phyloP scores from a whole-genome alignment of 805 yeast species.

The Isabelozyma pseudorhagii region DNA sequence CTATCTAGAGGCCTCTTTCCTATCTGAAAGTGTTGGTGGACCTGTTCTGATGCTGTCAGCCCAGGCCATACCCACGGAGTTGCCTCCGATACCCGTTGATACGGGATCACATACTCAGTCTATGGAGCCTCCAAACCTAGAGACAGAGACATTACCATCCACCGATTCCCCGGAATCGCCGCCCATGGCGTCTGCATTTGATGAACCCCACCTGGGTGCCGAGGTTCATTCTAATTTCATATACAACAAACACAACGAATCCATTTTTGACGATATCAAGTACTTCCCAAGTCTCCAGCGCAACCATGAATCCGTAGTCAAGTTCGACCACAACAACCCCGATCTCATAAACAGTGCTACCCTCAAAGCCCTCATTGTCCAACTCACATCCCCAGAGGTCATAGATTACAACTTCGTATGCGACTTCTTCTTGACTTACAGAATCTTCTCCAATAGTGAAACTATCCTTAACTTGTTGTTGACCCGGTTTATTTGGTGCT shows the following conservation, averaged over 20 bases:
- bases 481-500: slow-evolving; percentile 71
- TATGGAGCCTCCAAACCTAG: too few species aligned
- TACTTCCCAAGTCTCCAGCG: slow-evolving; percentile 29
- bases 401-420: slow-evolving; percentile 76
- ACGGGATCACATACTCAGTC: too few species aligned
- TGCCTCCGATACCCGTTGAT: too few species aligned
- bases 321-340: slow-evolving; percentile 31
- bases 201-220: not conserved
- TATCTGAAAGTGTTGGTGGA: too few species aligned
- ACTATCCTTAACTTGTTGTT: slow-evolving; percentile 60
- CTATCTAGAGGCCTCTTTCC: too few species aligned
- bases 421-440: slow-evolving; percentile 82
- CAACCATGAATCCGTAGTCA: slow-evolving; percentile 20
- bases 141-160: too few species aligned
- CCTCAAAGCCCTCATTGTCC: slow-evolving; percentile 49
- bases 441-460: slow-evolving; percentile 61
- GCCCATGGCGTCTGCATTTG: not conserved
- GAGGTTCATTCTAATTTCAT: slow-evolving; percentile 17
- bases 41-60: too few species aligned
- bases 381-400: slow-evolving; percentile 66
- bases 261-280: slow-evolving; percentile 33
- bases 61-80: too few species aligned
- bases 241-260: slow-evolving; percentile 35
- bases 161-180: not conserved
- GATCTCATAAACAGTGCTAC: slow-evolving; percentile 36